These are phyloP conservation scores for Pseudevernia furfuracea DNA, from an alignment of 495 filamentous ascomycete genomes.

Conservation along the genomic window DNA sequence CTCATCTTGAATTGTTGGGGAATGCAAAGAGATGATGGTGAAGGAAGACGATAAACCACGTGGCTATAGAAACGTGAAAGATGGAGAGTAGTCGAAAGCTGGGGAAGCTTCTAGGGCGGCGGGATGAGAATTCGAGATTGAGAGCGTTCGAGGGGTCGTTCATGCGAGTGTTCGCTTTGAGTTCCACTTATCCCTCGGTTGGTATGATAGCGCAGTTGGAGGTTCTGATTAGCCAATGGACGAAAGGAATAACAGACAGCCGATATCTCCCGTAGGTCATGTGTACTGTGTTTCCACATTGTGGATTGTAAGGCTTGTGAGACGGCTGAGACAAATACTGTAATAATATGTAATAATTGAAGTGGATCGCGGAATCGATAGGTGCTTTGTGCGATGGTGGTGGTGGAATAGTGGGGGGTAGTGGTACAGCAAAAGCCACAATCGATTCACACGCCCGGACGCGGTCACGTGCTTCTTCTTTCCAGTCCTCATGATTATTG, in stretches of 20 bases:
- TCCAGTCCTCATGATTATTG: background rate
- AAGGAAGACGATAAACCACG: background rate
- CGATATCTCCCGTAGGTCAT: constrained; percentile 15
- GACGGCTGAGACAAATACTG: background rate
- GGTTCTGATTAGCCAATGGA: constrained; percentile 14
- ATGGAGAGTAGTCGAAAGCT: constrained; percentile 4
- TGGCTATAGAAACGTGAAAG: background rate
- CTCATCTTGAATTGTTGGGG: constrained; percentile 18
- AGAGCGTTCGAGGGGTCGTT: background rate
- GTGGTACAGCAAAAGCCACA: background rate
- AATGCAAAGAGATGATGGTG: background rate
- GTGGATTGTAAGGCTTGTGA: background rate
- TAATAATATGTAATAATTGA: too few relatives aligned
- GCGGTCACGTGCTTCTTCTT: background rate
- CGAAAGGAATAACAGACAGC: background rate
- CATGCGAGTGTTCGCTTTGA: constrained; percentile 2
- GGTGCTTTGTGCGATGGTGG: background rate
- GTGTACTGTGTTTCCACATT: constrained; percentile 10
- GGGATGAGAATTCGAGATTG: background rate
- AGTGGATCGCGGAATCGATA: background rate
- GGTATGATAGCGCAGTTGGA: constrained; percentile 12
- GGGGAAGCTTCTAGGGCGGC: constrained; percentile 7
- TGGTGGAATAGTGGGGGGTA: background rate
- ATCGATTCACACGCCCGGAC: background rate
- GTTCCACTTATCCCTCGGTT: constrained; percentile 15